Conservation (phyloP, 1,284 basidiomycete genomes). For the Melampsora americana region DNA sequence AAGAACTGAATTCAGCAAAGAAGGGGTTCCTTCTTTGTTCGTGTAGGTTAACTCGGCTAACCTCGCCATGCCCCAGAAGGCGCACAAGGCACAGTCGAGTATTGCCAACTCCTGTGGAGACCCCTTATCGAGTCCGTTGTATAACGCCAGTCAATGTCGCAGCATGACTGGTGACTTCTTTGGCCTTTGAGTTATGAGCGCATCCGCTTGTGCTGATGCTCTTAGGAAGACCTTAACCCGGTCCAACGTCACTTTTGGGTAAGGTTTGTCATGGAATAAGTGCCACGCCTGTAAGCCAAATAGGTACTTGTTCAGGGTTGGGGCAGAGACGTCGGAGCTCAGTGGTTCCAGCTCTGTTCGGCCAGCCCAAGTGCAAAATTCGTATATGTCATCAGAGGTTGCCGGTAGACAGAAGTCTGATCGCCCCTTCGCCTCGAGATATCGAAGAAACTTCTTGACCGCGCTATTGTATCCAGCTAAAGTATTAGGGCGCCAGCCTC, state of each 20-base stretch:
- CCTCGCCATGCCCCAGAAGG: too few relatives aligned
- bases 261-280: not conserved
- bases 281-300: slow-evolving; percentile 7
- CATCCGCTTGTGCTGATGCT: too few relatives aligned
- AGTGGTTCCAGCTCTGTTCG: not conserved
- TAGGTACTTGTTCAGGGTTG: not conserved
- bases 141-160: too few relatives aligned
- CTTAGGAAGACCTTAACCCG: not conserved
- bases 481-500: not conserved
- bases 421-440: not conserved
- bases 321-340: not conserved
- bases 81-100: too few relatives aligned
- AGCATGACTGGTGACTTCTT: too few relatives aligned
- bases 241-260: not conserved
- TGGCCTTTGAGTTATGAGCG: too few relatives aligned
- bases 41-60: too few relatives aligned
- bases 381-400: not conserved
- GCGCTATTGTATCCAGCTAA: not conserved
- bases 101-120: too few relatives aligned
- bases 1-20: too few relatives aligned
- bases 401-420: not conserved
- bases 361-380: slow-evolving; percentile 9
- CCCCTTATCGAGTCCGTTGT: too few relatives aligned
- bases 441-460: slow-evolving; percentile 4
- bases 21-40: too few relatives aligned